Percentiles rank a stretch among this genome's conserved stretches.
Conservation (phyloP, 2,329 filamentous ascomycete genomes). For the Bisporella sp. region DNA sequence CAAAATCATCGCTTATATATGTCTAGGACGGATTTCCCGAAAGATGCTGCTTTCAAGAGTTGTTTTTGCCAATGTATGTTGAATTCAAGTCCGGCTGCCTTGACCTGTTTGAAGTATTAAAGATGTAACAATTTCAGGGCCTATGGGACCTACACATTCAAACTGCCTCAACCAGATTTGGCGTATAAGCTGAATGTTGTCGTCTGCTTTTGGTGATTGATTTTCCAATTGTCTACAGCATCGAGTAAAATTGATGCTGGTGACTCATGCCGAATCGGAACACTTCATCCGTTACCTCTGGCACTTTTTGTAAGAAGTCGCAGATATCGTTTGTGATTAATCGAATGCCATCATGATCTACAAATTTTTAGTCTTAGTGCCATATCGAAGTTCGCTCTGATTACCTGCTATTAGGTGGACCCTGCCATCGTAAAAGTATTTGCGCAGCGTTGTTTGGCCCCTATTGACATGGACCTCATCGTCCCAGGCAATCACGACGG, state of each 20-base stretch:
- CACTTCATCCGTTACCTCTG: constrained; percentile 77
- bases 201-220: constrained; percentile 93
- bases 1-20: constrained; percentile 98
- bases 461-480: constrained; percentile 94
- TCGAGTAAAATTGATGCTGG: constrained; percentile 90
- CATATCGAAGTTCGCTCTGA: not conserved
- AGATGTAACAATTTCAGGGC: not conserved
- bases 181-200: constrained; percentile 92
- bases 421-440: constrained; percentile 84
- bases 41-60: constrained; percentile 90
- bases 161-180: constrained; percentile 87
- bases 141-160: constrained; percentile 46
- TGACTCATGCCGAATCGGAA: constrained; percentile 81
- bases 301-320: constrained; percentile 94
- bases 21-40: constrained; percentile 94
- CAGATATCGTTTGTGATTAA: constrained; percentile 90
- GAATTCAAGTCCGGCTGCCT: constrained; percentile 88
- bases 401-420: constrained; percentile 83
- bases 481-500: constrained; percentile 91
- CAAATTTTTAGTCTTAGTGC: constrained; percentile 3
- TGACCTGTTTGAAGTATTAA: constrained; percentile 39
- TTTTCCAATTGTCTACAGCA: constrained; percentile 82
- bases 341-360: constrained; percentile 75
- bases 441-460: constrained; percentile 72
- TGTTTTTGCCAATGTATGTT: constrained; percentile 90